Evolutionary conservation across 495 filamentous ascomycete genomes (phyloP), one percentile per base, ranked within the genome.

Genomic region (Bathelium albidoporum): DNA sequence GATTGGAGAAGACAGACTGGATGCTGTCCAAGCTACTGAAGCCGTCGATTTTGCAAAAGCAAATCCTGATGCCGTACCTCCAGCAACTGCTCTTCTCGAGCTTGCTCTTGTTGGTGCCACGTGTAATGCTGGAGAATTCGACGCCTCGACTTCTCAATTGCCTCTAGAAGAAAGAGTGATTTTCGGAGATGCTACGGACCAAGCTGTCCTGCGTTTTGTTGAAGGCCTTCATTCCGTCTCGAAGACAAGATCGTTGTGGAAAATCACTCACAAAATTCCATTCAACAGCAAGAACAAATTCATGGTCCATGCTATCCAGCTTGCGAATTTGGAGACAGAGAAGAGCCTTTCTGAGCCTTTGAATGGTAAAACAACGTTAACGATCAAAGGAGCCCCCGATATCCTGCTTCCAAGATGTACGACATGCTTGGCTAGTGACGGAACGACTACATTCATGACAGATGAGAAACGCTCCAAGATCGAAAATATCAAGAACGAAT

Each of bases 351-450:
- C 61, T 14, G 29, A 26, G 62, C 24, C 31, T 22, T 39, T 14
- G 29, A 36, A 16, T 36, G 12, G 5, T n/a, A 3, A 53, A 43
- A 22, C 36, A 26, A 26, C 18, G 14, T 18, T 63, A 18, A 36
- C 26, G 3, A 63, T 82, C 69, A 83, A 83, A 67, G 81, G 80
- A 41, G 80, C 80, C 2, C 78, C 80, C 0, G 80, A 82, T 67
- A 73, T 81, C 20, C 70, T 82, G 5, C 65, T 79, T n/a, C 70
- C 73, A 29, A 69, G 74, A 20, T 81, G 80, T 66, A 68, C 73
- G 0, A 73, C 69, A 31, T 82, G 80, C 64, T 74, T 70, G 70
- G 77, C 79, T 11, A 70, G 71, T 26, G 62, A 64, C 2, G 70
- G 74, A 59, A 70, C 72, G 55, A 69, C 64, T 1, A 64, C 77